These are phyloP conservation scores for Trichoderma koningiopsis DNA, from an alignment of 2,329 filamentous ascomycete species.

Conservation along the genomic window DNA sequence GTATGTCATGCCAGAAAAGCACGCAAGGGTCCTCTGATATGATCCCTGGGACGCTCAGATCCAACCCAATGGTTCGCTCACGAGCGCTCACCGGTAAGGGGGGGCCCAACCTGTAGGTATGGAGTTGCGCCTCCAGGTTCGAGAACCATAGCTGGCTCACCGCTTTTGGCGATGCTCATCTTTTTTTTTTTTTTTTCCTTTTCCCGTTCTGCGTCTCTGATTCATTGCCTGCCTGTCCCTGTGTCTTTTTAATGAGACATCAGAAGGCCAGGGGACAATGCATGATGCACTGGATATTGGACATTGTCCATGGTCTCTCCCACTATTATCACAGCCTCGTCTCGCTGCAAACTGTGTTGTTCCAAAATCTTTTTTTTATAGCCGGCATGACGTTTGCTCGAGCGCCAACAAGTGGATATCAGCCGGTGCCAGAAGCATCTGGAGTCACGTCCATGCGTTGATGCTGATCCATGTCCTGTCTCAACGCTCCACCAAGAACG, in stretches of 20 bases:
- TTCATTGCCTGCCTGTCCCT: neutral
- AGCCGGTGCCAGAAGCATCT: neutral
- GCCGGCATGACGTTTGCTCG: constrained; percentile 1
- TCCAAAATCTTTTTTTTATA: neutral
- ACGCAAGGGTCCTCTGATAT: neutral
- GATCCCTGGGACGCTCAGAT: constrained; percentile 22
- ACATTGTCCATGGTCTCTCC: neutral
- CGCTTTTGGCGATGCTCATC: constrained; percentile 14
- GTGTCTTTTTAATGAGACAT: neutral
- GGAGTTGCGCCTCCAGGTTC: constrained; percentile 7
- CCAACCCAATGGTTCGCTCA: constrained; percentile 16
- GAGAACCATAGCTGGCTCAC: constrained; percentile 6
- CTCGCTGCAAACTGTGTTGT: neutral
- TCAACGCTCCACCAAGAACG: constrained; percentile 17
- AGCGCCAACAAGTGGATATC: neutral
- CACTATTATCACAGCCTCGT: neutral
- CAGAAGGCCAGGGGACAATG: neutral
- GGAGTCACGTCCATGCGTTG: neutral
- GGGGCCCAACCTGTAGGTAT: neutral
- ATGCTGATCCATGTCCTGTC: constrained; percentile 11
- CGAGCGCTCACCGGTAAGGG: constrained; percentile 15
- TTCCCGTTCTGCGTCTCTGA: neutral
- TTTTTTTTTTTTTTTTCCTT: neutral
- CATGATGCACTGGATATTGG: neutral
- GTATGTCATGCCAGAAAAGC: neutral